A percentile compares a stretch with the other conserved stretches of the same genome.
Conservation (phyloP, 2,329 filamentous ascomycete genomes). For the Biscogniauxia marginata region DNA sequence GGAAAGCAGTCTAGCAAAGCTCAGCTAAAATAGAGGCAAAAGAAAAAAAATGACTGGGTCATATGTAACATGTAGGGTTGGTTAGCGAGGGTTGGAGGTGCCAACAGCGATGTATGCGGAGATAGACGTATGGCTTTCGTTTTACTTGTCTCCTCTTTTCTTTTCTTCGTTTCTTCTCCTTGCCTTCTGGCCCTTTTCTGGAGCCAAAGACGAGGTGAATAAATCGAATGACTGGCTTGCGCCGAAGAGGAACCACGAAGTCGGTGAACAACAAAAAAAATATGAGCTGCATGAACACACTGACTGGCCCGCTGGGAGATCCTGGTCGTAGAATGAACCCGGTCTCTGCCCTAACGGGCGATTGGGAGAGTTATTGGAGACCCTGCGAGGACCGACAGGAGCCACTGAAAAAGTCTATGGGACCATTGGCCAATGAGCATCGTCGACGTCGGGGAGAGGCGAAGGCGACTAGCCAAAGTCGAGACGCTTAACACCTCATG, state of each 20-base stretch:
- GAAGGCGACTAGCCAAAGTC: constrained; percentile 42
- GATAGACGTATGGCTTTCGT: constrained; percentile 9
- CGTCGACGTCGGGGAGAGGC: constrained; percentile 29
- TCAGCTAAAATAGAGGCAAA: constrained; percentile 22
- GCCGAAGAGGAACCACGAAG: constrained; percentile 36
- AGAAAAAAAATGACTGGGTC: constrained; percentile 15
- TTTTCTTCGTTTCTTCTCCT: constrained; percentile 8
- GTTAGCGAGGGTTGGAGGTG: constrained; percentile 9
- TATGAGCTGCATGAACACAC: constrained; percentile 48
- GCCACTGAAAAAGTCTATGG: constrained; percentile 23
- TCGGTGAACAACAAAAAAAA: constrained; percentile 41
- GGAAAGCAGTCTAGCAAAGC: constrained; percentile 19
- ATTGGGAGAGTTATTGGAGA: constrained; percentile 31
- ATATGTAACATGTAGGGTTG: constrained; percentile 15
- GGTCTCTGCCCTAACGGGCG: constrained; percentile 28
- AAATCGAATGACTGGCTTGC: constrained; percentile 26
- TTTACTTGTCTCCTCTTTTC: constrained; percentile 3
- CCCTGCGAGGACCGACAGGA: constrained; percentile 36
- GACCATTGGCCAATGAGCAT: constrained; percentile 28
- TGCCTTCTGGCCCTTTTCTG: constrained; percentile 6
- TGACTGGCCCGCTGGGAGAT: constrained; percentile 31
- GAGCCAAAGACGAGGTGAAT: constrained; percentile 6
- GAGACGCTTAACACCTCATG: constrained; percentile 55
- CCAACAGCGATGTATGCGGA: constrained; percentile 7
- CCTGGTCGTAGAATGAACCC: constrained; percentile 27